Percentiles rank a stretch among this genome's conserved stretches.
These are phyloP conservation scores for Taiwanofungus camphoratus DNA, from an alignment of 1,284 basidiomycete genomes.

Conservation along the genomic window DNA sequence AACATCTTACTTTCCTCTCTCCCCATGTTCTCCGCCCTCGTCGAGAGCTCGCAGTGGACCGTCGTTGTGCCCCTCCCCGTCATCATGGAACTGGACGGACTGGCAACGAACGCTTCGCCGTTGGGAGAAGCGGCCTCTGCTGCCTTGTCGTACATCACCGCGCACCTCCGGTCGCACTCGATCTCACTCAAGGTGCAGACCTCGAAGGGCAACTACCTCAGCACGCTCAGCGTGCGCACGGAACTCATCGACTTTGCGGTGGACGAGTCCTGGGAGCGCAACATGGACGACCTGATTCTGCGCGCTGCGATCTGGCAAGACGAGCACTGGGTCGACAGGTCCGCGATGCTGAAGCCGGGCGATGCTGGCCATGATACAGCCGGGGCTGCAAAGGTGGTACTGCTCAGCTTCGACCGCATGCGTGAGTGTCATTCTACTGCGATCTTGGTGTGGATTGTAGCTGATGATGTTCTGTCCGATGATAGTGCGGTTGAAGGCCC, in stretches of 20 bases:
- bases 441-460: conserved; percentile 1
- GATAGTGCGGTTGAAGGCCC: conserved; percentile 77
- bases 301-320: conserved; percentile 90
- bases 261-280: conserved; percentile 54
- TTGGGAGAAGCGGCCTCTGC: conserved; percentile 69
- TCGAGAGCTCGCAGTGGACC: conserved; percentile 84
- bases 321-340: conserved; percentile 87
- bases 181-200: conserved; percentile 91
- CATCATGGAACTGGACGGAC: conserved; percentile 93
- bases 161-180: conserved; percentile 71
- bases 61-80: conserved; percentile 90
- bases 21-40: conserved; percentile 62
- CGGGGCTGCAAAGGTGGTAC: conserved; percentile 72
- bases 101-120: conserved; percentile 59
- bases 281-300: conserved; percentile 94
- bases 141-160: conserved; percentile 72
- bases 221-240: conserved; percentile 75
- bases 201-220: conserved; percentile 89
- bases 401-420: conserved; percentile 91
- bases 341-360: conserved; percentile 53
- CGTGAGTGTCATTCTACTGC: conserved; percentile 46
- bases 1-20: conserved; percentile 88
- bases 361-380: conserved; percentile 30
- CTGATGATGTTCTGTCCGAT: conserved; percentile 4
- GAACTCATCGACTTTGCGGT: conserved; percentile 79